These are phyloP conservation scores for Candida pseudofarinosa DNA, from an alignment of 805 yeast genomes.

Conservation along the genomic window DNA sequence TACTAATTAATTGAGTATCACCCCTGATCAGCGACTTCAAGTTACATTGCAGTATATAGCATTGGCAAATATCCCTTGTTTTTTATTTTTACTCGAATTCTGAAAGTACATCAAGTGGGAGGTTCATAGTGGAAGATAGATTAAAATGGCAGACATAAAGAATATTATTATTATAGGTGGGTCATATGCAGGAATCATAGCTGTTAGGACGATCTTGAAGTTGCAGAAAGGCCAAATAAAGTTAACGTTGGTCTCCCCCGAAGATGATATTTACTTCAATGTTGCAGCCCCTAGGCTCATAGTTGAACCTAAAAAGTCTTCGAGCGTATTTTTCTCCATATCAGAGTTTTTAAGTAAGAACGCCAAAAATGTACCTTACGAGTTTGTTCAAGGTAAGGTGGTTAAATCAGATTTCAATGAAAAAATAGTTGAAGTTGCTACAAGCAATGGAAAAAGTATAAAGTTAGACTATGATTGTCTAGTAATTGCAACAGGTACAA, in stretches of 20 bases:
- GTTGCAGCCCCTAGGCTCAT: constrained; percentile 31
- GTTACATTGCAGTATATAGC: too few species aligned
- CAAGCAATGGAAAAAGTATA: background rate
- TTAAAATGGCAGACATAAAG: constrained; percentile 1
- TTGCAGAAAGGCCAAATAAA: constrained; percentile 8
- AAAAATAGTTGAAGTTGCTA: constrained; percentile 12
- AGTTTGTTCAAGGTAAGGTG: constrained; percentile 23
- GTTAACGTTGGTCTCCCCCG: constrained; percentile 24
- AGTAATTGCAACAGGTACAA: constrained; percentile 33
- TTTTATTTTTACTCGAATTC: too few species aligned
- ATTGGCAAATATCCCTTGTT: too few species aligned
- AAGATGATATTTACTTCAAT: constrained; percentile 20
- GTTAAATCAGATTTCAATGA: constrained; percentile 21
- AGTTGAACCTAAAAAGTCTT: constrained; percentile 18
- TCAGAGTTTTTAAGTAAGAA: constrained; percentile 13
- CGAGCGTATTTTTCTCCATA: constrained; percentile 15
- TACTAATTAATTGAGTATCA: too few species aligned
- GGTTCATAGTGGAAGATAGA: too few species aligned
- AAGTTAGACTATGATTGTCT: constrained; percentile 25
- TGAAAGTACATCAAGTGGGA: too few species aligned
- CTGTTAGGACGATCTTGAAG: constrained; percentile 18
- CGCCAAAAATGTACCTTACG: constrained; percentile 11
- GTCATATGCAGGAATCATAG: constrained; percentile 29
- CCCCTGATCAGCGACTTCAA: too few species aligned
- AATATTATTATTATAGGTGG: constrained; percentile 33